Conservation (phyloP, 495 filamentous ascomycete genomes). For the Annulohypoxylon moriforme region DNA sequence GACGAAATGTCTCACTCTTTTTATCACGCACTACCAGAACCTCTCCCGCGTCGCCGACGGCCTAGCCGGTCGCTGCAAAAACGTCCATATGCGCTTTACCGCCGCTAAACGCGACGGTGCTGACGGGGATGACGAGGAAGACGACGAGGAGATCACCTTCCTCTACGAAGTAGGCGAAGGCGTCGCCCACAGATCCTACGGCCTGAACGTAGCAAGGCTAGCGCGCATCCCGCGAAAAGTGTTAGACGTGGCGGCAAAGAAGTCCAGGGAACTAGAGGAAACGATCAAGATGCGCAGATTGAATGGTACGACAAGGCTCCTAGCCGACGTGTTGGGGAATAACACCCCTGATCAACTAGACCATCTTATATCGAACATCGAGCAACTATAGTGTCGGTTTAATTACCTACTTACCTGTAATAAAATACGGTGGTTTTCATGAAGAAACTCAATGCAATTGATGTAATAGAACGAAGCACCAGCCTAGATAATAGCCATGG, state of each 20-base stretch:
- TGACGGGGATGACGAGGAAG: conserved; percentile 52
- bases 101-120: conserved; percentile 50
- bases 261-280: conserved; percentile 84
- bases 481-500: conserved; percentile 25
- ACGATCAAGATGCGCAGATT: conserved; percentile 70
- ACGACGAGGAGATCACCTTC: conserved; percentile 76
- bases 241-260: conserved; percentile 78
- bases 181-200: conserved; percentile 92
- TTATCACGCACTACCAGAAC: conserved; percentile 97
- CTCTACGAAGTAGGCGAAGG: conserved; percentile 87
- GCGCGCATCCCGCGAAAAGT: conserved; percentile 82
- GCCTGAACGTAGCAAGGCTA: conserved; percentile 89
- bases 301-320: conserved; percentile 58
- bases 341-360: conserved; percentile 56
- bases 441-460: conserved; percentile 14
- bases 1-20: conserved; percentile 80
- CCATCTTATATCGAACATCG: conserved; percentile 60
- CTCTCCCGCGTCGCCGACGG: conserved; percentile 76
- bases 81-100: conserved; percentile 87
- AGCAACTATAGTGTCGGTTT: conserved; percentile 54
- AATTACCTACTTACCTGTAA: background rate
- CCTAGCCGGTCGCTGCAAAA: conserved; percentile 71
- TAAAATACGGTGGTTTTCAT: background rate
- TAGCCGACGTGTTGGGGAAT: conserved; percentile 55
- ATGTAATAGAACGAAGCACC: conserved; percentile 6